These are phyloP conservation scores for Pleurotus tuoliensis DNA, from an alignment of 768 basidiomycete genomes.

Conservation along the genomic window DNA sequence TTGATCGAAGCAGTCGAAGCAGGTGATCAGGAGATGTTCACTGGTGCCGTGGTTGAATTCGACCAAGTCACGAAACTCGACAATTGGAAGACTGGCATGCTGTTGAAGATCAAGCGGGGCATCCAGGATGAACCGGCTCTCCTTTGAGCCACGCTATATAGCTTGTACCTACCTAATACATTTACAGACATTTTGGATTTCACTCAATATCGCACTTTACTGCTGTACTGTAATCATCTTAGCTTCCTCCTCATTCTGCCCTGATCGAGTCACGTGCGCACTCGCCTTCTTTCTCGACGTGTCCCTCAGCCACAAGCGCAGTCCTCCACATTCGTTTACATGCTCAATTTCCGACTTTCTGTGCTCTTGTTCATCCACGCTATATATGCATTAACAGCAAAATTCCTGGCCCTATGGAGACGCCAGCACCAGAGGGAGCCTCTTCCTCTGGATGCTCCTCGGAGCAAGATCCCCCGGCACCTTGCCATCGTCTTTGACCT, in stretches of 20 bases:
- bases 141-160: constrained; percentile 19
- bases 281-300: not conserved
- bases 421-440: constrained; percentile 35
- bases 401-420: constrained; percentile 36
- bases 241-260: no score
- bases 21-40: constrained; percentile 67
- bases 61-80: constrained; percentile 92
- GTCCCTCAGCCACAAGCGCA: not conserved
- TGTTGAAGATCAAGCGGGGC: constrained; percentile 85
- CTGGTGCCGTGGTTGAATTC: constrained; percentile 83
- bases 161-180: no score
- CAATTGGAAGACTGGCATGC: constrained; percentile 90
- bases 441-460: constrained; percentile 42
- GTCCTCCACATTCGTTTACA: not conserved
- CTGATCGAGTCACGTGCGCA: no score
- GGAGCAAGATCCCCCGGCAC: constrained; percentile 60
- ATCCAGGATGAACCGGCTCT: constrained; percentile 49
- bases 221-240: not conserved
- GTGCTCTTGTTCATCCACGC: constrained; percentile 57
- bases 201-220: no score
- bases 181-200: no score
- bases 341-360: constrained; percentile 20
- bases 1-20: constrained; percentile 75
- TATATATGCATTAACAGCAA: constrained; percentile 44
- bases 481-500: constrained; percentile 61